Evolutionary conservation across 1,284 basidiomycete species (phyloP).

Genomic region (Vanrija sp.): DNA sequence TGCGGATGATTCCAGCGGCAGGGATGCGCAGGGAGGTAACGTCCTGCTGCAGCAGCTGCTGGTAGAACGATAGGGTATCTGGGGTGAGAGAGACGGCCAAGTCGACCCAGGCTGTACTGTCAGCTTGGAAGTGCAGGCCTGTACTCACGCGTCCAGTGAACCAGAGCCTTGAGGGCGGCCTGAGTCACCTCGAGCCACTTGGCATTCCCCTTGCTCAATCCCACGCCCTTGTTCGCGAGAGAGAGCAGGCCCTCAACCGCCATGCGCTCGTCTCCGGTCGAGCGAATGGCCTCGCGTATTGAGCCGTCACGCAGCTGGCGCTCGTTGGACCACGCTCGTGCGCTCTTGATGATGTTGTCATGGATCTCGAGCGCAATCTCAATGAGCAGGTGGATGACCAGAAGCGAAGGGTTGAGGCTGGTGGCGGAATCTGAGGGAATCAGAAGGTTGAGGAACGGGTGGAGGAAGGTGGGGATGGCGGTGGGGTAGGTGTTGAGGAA

Average conservation of each 20-base stretch:
- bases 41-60: conserved; percentile 72
- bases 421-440: conserved; percentile 30
- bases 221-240: conserved; percentile 71
- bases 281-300: conserved; percentile 83
- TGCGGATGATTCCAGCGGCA: conserved; percentile 71
- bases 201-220: conserved; percentile 55
- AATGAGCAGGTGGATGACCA: conserved; percentile 80
- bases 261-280: conserved; percentile 71
- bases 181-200: conserved; percentile 75
- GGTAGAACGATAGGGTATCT: conserved; percentile 78
- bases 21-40: conserved; percentile 72
- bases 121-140: conserved; percentile 1
- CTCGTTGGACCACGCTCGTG: conserved; percentile 63
- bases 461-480: conserved; percentile 45
- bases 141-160: conserved; percentile 83
- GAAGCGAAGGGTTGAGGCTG: conserved; percentile 73
- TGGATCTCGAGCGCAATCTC: conserved; percentile 91
- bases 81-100: conserved; percentile 93
- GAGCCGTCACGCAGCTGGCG: conserved; percentile 74
- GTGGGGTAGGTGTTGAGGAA: conserved; percentile 69
- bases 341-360: conserved; percentile 82
- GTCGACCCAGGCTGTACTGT: conserved; percentile 84
- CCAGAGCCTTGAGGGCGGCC: conserved; percentile 83
- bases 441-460: conserved; percentile 50
- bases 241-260: conserved; percentile 86